Evolutionary conservation across 305 asterid species (phyloP), one percentile per base, ranked within the genome.

Genomic region (Solanum hybrid): DNA sequence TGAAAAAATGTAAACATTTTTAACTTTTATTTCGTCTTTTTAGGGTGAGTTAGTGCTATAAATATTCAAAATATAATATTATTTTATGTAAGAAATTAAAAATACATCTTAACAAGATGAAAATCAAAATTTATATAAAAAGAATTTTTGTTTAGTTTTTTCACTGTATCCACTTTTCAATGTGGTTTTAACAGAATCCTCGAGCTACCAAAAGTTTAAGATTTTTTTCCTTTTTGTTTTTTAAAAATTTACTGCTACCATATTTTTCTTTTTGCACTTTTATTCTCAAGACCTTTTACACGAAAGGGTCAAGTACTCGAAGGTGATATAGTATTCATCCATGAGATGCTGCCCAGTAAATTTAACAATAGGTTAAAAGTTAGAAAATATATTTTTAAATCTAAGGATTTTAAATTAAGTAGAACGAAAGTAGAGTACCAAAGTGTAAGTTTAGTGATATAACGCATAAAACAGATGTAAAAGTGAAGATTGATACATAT

Each of bases 121-220:
- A 78, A 78, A 78, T 78, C 17, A 35, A 22, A 22, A 22, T 37
- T n/a, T n/a, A 79, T 79, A 36, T 36, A 11, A 64, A 45, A 19
- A 40, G 71, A 60, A 7, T 60, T n/a, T n/a, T n/a, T 78, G 56
- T 36, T 37, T n/a, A 36, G 56, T n/a, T 36, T 37, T 6, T 79
- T 11, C 32, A 37, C 3, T 36, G 37, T 14, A 45, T 77, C 42
- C 82, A 77, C 82, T 35, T 34, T 78, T 78, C 29, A 5, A 78
- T 36, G 56, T 78, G 60, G 35, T n/a, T 22, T 60, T 38, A 79
- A 79, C 64, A 38, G 66, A 79, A 13, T 79, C 34, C 35, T 37
- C 35, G 66, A 38, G 66, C 86, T 80, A 24, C 86, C 24, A 79
- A 79, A 79, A 13, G 64, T 79, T 12, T n/a, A 10, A 78, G 51